Base-by-base conservation (phyloP, 2,329 filamentous ascomycete genomes). In the Trichoderma koningiopsis region DNA sequence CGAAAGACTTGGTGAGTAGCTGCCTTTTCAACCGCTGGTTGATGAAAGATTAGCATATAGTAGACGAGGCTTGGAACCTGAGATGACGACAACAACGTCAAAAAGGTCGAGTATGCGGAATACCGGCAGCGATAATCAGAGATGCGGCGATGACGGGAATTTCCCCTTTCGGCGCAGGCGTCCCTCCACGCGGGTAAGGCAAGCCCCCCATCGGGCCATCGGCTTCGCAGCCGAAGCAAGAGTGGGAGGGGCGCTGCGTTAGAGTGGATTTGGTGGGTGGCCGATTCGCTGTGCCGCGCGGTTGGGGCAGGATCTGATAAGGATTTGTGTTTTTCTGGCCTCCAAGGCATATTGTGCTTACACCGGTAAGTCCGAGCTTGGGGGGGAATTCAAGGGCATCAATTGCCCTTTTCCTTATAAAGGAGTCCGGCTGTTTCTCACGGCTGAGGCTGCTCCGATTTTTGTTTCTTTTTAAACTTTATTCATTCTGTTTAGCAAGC, bases 111-210 rank as follows among this genome's bases (percentile, higher is more conserved):
- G n/a, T 31, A 43, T 10, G 4, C 40, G 27, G 24, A 27, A 24
- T n/a, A 29, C 29, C 19, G 40, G 47, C 24, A 43, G 29, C 60
- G 47, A 33, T 27, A 22, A 22, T 5, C 22, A 61, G n/a, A 33
- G 60, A 63, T 53, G 49, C n/a, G 14, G 13, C 56, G 62, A 66
- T 66, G 62, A 66, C 62, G 52, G 62, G 37, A 66, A 66, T 66
- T 66, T 57, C 62, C 53, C 53, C 16, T 57, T 66, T 58, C 13
- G 37, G 62, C 49, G 27, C 33, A 13, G 24, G 16, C n/a, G 35
- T 65, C 62, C 53, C 33, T 53, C 13, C 52, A 22, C 62, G 33
- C 33, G 33, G 33, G 33, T 35, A 35, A 35, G 33, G 33, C 33
- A 35, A 35, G 33, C 33, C 33, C 33, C 33, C 33, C 33, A 35